A percentile compares a stretch with the other conserved stretches of the same genome.
phyloP scores from a whole-genome alignment of 495 filamentous ascomycete species.

The Aspergillus funiculosus region DNA sequence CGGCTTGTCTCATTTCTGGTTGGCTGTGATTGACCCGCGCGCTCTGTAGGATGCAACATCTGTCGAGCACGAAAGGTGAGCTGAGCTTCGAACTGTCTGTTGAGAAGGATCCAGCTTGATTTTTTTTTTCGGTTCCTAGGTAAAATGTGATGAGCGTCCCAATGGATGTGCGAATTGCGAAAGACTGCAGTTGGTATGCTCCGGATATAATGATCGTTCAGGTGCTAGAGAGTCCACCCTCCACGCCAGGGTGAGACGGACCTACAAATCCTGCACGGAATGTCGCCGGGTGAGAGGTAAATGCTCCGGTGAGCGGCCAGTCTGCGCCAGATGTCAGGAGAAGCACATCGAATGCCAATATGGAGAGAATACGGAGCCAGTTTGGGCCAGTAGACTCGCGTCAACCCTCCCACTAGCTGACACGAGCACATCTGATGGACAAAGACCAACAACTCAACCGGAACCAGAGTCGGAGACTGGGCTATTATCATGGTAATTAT shows the following conservation, averaged over 20 bases:
- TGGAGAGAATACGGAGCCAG: slow-evolving; percentile 26
- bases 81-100: too few species aligned
- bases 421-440: slow-evolving; percentile 1
- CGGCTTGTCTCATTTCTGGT: background rate
- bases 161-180: slow-evolving; percentile 27
- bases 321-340: slow-evolving; percentile 25
- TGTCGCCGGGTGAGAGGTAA: slow-evolving; percentile 31
- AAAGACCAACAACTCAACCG: background rate
- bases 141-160: slow-evolving; percentile 29
- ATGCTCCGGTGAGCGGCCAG: slow-evolving; percentile 33
- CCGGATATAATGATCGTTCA: background rate
- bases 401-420: background rate
- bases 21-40: background rate
- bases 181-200: slow-evolving; percentile 23
- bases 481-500: slow-evolving; percentile 1
- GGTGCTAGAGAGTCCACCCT: background rate
- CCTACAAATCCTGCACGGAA: slow-evolving; percentile 30
- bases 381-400: slow-evolving; percentile 21
- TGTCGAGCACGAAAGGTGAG: slow-evolving; percentile 11
- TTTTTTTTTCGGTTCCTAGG: slow-evolving; percentile 10
- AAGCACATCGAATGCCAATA: slow-evolving; percentile 26
- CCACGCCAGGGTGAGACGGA: slow-evolving; percentile 15
- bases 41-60: slow-evolving; percentile 3
- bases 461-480: background rate
- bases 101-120: background rate